Base-by-base conservation (phyloP, 768 basidiomycete genomes). In the Kwoniella pini region DNA sequence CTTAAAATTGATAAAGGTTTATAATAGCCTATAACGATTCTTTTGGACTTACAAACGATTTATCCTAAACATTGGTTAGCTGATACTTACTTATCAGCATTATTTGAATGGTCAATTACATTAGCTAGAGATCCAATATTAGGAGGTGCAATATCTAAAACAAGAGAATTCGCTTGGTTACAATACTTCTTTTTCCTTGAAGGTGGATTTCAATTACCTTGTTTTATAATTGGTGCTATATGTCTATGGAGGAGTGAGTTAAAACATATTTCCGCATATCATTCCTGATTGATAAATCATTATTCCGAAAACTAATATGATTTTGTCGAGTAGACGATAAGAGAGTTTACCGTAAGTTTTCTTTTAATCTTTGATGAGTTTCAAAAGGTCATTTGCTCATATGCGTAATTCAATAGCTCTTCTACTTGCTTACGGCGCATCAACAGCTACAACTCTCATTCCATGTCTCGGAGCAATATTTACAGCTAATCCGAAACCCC, bases 401-500 rank as follows among this genome's bases (percentile, higher is more conserved):
- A 31, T 39, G 33, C 15, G 33, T 36, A 15, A 36, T 44, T 88
- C n/a, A n/a, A 87, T 57, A 77, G 75, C 77, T 26, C 81, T 90
- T 30, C 79, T 93, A 13, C 80, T 88, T 9, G 75, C 87, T 27
- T 93, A 92, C 77, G 89, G 82, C 27, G 87, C 89, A 0, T 89
- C 88, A 0, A 87, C 89, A 2, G 82, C 84, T 0, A 92, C 89
- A 0, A 91, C 90, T 0, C 87, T 87, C 13, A 77, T 90, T 31
- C 85, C 91, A 0, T 90, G 88, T 70, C 74, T 93, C 48, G 77
- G 81, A 12, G 80, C 84, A 28, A 74, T 91, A 31, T 74, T 90
- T n/a, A 77, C 82, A 19, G 82, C 83, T 2, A 85, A 85, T 0
- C 68, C 80, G 24, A 79, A 31, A 17, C 75, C 72, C n/a, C 67